These are phyloP conservation scores for Colletotrichum chrysophilum DNA, from an alignment of 2,329 filamentous ascomycete genomes.

Conservation along the genomic window DNA sequence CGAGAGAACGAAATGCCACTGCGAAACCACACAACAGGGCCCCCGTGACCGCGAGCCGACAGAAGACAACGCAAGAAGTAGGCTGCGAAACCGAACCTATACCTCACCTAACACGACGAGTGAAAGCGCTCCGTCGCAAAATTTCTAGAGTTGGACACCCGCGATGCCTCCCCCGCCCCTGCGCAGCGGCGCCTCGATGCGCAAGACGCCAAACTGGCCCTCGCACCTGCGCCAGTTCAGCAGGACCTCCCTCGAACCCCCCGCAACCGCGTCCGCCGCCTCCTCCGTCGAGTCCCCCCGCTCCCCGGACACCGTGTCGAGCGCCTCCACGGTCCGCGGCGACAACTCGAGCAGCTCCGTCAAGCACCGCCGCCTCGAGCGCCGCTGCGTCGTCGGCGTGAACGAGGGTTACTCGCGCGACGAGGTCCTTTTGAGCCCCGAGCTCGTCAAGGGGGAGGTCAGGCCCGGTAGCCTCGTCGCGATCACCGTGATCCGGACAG, in stretches of 20 bases:
- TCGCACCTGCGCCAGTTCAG: constrained; percentile 60
- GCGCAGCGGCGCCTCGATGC: constrained; percentile 50
- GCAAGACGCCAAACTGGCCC: constrained; percentile 54
- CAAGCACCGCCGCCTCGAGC: constrained; percentile 41
- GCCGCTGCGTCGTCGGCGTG: constrained; percentile 59
- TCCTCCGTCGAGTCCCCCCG: constrained; percentile 41
- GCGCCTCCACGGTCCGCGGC: constrained; percentile 52
- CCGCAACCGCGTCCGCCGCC: constrained; percentile 26
- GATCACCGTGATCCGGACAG: constrained; percentile 66
- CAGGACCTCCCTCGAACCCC: constrained; percentile 50
- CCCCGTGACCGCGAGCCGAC: constrained; percentile 10
- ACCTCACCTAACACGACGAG: constrained; percentile 1
- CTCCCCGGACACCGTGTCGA: constrained; percentile 56
- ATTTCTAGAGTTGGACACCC: not conserved
- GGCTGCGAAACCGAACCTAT: not conserved
- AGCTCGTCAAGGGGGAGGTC: constrained; percentile 69
- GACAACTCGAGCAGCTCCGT: constrained; percentile 30
- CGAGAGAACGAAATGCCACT: constrained; percentile 8
- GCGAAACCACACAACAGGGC: constrained; percentile 1
- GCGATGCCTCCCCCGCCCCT: constrained; percentile 27
- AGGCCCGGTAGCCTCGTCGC: constrained; percentile 74
- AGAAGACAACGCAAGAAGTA: not conserved
- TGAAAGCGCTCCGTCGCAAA: not conserved
- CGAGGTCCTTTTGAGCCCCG: constrained; percentile 80
- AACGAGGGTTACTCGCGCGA: constrained; percentile 80